Percentiles rank a stretch among this genome's conserved stretches.
Conservation (phyloP, 257 asterid genomes). For the Rhazya stricta region DNA sequence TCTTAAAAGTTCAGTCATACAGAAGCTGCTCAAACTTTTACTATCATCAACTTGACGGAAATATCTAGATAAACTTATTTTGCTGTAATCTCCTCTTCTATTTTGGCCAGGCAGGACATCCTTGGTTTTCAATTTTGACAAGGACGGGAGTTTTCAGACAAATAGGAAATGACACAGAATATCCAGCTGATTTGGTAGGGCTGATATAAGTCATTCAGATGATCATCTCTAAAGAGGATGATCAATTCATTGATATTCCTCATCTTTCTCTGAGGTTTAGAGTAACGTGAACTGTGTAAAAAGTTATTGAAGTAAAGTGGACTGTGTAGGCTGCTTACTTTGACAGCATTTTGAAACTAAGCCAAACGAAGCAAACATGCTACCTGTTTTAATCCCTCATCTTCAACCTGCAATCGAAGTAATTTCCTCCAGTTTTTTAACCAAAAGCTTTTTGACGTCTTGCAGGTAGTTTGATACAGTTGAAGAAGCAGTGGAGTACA, state of each 20-base stretch:
- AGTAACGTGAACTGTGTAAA: not conserved
- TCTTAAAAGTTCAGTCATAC: not conserved
- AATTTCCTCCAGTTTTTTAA: constrained; percentile 10
- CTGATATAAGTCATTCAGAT: not conserved
- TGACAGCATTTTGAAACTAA: not conserved
- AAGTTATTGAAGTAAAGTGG: not conserved
- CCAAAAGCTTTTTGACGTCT: not conserved
- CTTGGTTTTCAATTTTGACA: constrained; percentile 65
- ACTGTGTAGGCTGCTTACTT: not conserved
- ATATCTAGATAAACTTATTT: not conserved
- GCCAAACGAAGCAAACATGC: not conserved
- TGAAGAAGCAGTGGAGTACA: constrained; percentile 60
- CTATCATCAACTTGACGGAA: not conserved
- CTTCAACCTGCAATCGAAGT: not conserved
- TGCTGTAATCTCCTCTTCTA: constrained; percentile 2
- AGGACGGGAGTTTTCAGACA: constrained; percentile 63
- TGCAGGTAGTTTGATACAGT: constrained; percentile 64
- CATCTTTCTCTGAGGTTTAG: not conserved
- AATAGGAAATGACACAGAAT: constrained; percentile 44
- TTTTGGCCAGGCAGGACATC: constrained; percentile 50
- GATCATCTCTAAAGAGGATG: not conserved
- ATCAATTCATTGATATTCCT: not conserved
- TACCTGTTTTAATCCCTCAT: not conserved
- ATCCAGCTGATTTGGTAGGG: constrained; percentile 60
- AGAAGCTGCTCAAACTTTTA: not conserved